Evolutionary conservation across 176 grass and related monocot species (phyloP).

Genomic region (bread wheat (Triticum aestivum)): DNA sequence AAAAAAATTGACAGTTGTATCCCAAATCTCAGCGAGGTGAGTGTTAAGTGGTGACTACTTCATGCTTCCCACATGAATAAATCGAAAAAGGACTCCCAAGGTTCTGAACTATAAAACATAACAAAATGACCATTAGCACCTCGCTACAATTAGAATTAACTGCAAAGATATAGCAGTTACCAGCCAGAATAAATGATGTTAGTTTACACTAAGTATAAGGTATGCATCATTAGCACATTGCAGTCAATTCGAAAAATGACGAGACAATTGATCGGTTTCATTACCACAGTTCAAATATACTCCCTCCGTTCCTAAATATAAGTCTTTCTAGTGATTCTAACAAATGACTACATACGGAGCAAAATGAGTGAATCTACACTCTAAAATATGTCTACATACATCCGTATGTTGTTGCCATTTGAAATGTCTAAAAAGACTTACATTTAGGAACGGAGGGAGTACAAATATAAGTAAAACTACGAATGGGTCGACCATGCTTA

Average conservation of each 20-base stretch:
- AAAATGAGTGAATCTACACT: too few relatives aligned
- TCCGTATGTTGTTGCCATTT: too few relatives aligned
- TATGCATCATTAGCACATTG: not conserved
- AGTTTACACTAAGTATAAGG: not conserved
- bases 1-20: not conserved
- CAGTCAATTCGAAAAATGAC: not conserved
- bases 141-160: not conserved
- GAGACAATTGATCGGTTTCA: not conserved
- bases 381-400: too few relatives aligned
- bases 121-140: not conserved
- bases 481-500: not conserved
- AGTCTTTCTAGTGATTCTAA: too few relatives aligned
- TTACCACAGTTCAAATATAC: constrained; percentile 11
- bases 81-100: not conserved
- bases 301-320: too few relatives aligned
- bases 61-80: not conserved
- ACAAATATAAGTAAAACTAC: not conserved
- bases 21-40: not conserved
- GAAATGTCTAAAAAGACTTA: too few relatives aligned
- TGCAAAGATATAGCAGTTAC: not conserved
- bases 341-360: too few relatives aligned
- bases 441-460: too few relatives aligned
- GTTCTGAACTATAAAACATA: not conserved
- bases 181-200: constrained; percentile 16
- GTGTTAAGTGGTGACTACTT: not conserved